Conservation (phyloP, 352 stramenopile genomes). For the Phytophthora aleatoria region DNA sequence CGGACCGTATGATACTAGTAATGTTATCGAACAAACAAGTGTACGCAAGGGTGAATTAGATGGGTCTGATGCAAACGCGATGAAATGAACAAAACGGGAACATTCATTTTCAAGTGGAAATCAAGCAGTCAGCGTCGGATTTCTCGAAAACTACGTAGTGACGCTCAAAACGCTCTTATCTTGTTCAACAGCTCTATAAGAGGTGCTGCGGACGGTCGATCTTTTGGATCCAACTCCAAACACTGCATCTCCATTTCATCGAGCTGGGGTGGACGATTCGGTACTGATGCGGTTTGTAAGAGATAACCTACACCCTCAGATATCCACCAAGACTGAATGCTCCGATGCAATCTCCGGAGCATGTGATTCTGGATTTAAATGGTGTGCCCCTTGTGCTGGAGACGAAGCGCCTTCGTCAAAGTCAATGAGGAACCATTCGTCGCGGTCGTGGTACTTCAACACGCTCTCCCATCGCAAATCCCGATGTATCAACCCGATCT, state of each 20-base stretch:
- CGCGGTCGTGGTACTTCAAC: constrained; percentile 1
- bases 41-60: too few relatives aligned
- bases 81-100: too few relatives aligned
- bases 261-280: not conserved
- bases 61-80: too few relatives aligned
- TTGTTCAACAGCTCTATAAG: not conserved
- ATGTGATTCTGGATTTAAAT: not conserved
- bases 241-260: not conserved
- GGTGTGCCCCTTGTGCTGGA: not conserved
- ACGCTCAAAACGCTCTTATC: not conserved
- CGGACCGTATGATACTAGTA: too few relatives aligned
- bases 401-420: not conserved
- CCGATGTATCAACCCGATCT: not conserved
- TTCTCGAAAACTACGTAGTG: too few relatives aligned
- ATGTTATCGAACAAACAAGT: too few relatives aligned
- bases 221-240: not conserved
- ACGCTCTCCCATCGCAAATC: not conserved
- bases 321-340: not conserved
- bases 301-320: not conserved
- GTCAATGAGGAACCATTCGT: not conserved
- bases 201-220: not conserved
- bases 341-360: not conserved
- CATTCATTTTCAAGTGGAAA: too few relatives aligned
- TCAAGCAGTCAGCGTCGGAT: too few relatives aligned
- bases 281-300: not conserved